Evolutionary conservation across 2,329 filamentous ascomycete genomes (phyloP).

Genomic region (Clonostachys sp.): DNA sequence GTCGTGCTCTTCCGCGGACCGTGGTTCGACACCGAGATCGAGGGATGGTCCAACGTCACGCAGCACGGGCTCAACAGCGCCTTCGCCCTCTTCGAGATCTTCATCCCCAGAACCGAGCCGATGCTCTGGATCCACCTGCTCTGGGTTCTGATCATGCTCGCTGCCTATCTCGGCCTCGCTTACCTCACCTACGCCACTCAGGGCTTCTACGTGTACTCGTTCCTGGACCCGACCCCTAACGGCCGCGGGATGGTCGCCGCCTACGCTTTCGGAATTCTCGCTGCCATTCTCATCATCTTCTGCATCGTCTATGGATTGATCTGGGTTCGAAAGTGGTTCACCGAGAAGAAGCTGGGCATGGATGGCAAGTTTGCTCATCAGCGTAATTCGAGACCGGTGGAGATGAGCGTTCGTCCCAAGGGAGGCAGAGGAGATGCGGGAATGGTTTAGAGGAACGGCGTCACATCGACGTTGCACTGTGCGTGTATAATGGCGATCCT

Average conservation of each 20-base stretch:
- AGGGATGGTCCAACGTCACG: slow-evolving; percentile 62
- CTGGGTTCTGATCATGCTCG: slow-evolving; percentile 65
- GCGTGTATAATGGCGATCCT: too few species aligned
- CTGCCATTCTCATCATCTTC: slow-evolving; percentile 48
- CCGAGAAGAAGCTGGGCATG: slow-evolving; percentile 38
- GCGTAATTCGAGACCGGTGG: slow-evolving; percentile 12
- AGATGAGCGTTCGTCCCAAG: slow-evolving; percentile 10
- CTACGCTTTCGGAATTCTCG: slow-evolving; percentile 58
- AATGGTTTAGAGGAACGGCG: not conserved
- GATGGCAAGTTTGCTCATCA: slow-evolving; percentile 32
- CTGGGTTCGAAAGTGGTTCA: slow-evolving; percentile 42
- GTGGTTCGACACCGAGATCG: slow-evolving; percentile 46
- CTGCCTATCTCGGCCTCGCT: slow-evolving; percentile 67
- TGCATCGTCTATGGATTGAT: slow-evolving; percentile 44
- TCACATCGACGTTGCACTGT: too few species aligned
- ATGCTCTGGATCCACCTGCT: slow-evolving; percentile 59
- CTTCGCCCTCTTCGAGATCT: slow-evolving; percentile 73
- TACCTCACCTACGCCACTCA: slow-evolving; percentile 68
- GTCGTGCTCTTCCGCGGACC: slow-evolving; percentile 45
- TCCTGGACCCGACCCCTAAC: slow-evolving; percentile 62
- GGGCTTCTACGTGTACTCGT: slow-evolving; percentile 72
- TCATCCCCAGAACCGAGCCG: slow-evolving; percentile 60
- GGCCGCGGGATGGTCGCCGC: slow-evolving; percentile 48
- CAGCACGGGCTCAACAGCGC: slow-evolving; percentile 70
- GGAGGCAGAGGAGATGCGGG: not conserved